Conservation (phyloP, 768 basidiomycete species). For the Xerocomus brunneocitrinus region DNA sequence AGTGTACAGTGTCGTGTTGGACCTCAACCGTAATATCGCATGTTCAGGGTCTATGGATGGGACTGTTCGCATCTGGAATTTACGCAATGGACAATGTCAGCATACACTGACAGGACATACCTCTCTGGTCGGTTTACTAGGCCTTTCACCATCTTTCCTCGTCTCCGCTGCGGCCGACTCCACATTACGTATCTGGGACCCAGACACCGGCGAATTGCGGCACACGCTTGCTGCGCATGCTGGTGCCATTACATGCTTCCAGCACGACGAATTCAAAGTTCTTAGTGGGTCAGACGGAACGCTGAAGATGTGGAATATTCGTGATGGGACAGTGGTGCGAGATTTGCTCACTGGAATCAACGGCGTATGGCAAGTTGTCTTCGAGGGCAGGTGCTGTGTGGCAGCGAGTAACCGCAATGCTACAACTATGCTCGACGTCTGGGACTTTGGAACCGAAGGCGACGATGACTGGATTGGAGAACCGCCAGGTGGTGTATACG, state of each 20-base stretch:
- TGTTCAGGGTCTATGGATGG: slow-evolving; percentile 99
- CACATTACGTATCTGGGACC: slow-evolving; percentile 92
- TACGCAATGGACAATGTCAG: slow-evolving; percentile 73
- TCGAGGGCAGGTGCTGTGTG: slow-evolving; percentile 91
- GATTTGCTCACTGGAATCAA: slow-evolving; percentile 89
- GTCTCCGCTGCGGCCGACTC: slow-evolving; percentile 97
- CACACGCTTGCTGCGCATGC: slow-evolving; percentile 87
- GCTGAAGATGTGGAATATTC: slow-evolving; percentile 96
- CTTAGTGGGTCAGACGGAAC: slow-evolving; percentile 94
- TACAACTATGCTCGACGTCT: slow-evolving; percentile 78
- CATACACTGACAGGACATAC: slow-evolving; percentile 87
- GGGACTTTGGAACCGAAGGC: slow-evolving; percentile 76
- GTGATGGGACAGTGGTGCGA: slow-evolving; percentile 78
- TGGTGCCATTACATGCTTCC: slow-evolving; percentile 99
- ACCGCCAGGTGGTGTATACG: slow-evolving; percentile 69
- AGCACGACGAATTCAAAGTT: slow-evolving; percentile 97
- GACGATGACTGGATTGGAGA: slow-evolving; percentile 84
- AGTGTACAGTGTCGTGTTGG: slow-evolving; percentile 96
- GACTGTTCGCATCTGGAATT: slow-evolving; percentile 92
- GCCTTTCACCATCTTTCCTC: slow-evolving; percentile 82
- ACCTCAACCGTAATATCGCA: slow-evolving; percentile 79
- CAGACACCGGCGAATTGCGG: slow-evolving; percentile 71
- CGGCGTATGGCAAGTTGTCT: slow-evolving; percentile 97
- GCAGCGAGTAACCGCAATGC: slow-evolving; percentile 85
- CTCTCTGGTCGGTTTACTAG: slow-evolving; percentile 90